These are phyloP conservation scores for Candolleomyces aberdarensis DNA, from an alignment of 768 basidiomycete species.

Conservation along the genomic window DNA sequence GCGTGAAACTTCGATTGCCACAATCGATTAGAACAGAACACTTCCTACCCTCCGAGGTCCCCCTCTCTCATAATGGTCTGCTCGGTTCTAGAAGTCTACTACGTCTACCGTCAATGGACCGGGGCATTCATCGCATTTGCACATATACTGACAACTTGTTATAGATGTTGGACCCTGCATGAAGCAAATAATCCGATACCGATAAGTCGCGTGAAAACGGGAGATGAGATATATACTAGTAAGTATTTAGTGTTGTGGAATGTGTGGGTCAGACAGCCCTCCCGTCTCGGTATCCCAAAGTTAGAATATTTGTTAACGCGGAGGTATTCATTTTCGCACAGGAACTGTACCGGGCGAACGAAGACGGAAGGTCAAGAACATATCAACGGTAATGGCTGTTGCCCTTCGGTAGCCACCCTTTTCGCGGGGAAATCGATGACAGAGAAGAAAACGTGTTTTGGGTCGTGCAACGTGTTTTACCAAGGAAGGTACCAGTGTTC, in stretches of 20 bases:
- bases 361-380: background rate
- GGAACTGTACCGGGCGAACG: background rate
- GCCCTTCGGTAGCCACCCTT: background rate
- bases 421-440: background rate
- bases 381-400: background rate
- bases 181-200: background rate
- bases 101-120: too few relatives aligned
- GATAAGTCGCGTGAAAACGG: background rate
- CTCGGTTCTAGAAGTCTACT: too few relatives aligned
- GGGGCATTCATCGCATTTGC: too few relatives aligned
- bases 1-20: background rate
- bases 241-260: too few relatives aligned
- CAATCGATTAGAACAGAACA: background rate
- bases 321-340: background rate
- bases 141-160: background rate
- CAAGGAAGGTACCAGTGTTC: background rate
- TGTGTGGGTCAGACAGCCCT: too few relatives aligned
- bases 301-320: background rate
- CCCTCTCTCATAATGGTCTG: too few relatives aligned
- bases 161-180: background rate
- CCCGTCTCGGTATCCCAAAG: too few relatives aligned
- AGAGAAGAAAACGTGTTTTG: background rate
- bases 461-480: background rate
- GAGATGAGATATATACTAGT: too few relatives aligned
- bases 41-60: background rate